Evolutionary conservation across 2,329 filamentous ascomycete species (phyloP).

Genomic region (Thielaviopsis punctulata): DNA sequence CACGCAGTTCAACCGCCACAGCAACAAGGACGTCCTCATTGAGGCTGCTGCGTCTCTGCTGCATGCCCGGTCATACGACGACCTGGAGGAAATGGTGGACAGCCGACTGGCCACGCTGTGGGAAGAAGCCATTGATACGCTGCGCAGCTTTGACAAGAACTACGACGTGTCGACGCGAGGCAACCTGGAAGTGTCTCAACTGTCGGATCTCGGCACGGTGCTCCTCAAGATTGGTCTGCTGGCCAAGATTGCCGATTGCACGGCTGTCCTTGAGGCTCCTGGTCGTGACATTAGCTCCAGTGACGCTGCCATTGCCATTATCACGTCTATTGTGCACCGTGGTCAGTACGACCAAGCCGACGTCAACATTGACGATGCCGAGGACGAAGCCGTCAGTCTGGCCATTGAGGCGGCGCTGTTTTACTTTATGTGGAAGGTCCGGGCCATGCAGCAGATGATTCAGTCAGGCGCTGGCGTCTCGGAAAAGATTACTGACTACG

Average conservation of each 20-base stretch:
- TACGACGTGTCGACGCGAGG: conserved; percentile 56
- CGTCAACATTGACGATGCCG: conserved; percentile 54
- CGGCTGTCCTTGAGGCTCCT: conserved; percentile 52
- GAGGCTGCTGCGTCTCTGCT: conserved; percentile 72
- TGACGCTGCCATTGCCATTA: conserved; percentile 43
- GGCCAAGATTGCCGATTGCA: conserved; percentile 61
- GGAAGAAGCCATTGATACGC: conserved; percentile 62
- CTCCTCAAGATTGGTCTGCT: conserved; percentile 68
- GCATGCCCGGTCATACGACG: conserved; percentile 72
- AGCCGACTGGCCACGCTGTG: conserved; percentile 66
- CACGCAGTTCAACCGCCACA: conserved; percentile 86
- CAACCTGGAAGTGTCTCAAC: conserved; percentile 44
- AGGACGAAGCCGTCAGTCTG: conserved; percentile 61
- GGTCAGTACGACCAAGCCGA: conserved; percentile 53
- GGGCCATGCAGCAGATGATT: conserved; percentile 38
- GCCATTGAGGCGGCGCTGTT: conserved; percentile 64
- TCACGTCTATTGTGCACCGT: conserved; percentile 56
- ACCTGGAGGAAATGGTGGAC: conserved; percentile 72
- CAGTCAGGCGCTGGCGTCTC: conserved; percentile 37
- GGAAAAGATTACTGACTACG: conserved; percentile 40
- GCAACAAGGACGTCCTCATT: conserved; percentile 65
- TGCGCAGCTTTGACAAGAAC: conserved; percentile 53
- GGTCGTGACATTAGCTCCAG: conserved; percentile 30
- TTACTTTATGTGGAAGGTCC: conserved; percentile 91
- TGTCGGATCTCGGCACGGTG: conserved; percentile 56